Evolutionary conservation across 2,329 filamentous ascomycete genomes (phyloP).

Genomic region (Taxawa tesnikishii): DNA sequence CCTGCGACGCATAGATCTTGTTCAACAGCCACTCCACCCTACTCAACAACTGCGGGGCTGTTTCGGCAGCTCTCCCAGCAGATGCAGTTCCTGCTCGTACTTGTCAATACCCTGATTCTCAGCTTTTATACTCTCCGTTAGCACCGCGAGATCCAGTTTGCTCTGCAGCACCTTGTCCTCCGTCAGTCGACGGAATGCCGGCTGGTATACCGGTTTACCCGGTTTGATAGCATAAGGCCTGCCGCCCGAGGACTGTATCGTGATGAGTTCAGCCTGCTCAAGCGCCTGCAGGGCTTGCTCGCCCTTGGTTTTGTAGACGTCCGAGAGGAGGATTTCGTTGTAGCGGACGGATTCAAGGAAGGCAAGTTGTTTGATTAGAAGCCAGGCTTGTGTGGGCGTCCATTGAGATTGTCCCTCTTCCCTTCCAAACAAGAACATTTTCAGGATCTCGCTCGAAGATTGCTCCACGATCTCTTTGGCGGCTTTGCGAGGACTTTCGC

Average conservation of each 20-base stretch:
- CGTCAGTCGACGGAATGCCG: constrained; percentile 64
- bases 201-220: constrained; percentile 74
- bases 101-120: constrained; percentile 67
- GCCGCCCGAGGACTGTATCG: constrained; percentile 59
- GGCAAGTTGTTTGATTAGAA: constrained; percentile 68
- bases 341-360: constrained; percentile 60
- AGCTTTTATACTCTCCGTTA: constrained; percentile 56
- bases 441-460: constrained; percentile 78
- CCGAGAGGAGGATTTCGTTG: constrained; percentile 70
- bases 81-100: constrained; percentile 62
- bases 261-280: constrained; percentile 75
- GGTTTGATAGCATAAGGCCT: constrained; percentile 66
- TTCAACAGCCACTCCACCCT: constrained; percentile 59
- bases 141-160: constrained; percentile 54
- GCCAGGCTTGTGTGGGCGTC: constrained; percentile 82
- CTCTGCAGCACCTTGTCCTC: constrained; percentile 61
- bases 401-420: constrained; percentile 52
- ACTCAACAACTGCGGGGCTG: constrained; percentile 55
- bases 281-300: constrained; percentile 69
- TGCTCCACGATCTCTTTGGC: constrained; percentile 83
- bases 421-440: constrained; percentile 67
- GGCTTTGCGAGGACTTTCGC: constrained; percentile 69
- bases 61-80: constrained; percentile 58
- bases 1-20: constrained; percentile 64
- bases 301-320: constrained; percentile 59